Evolutionary conservation across 352 stramenopile species (phyloP).

Genomic region (Phytophthora europaea): DNA sequence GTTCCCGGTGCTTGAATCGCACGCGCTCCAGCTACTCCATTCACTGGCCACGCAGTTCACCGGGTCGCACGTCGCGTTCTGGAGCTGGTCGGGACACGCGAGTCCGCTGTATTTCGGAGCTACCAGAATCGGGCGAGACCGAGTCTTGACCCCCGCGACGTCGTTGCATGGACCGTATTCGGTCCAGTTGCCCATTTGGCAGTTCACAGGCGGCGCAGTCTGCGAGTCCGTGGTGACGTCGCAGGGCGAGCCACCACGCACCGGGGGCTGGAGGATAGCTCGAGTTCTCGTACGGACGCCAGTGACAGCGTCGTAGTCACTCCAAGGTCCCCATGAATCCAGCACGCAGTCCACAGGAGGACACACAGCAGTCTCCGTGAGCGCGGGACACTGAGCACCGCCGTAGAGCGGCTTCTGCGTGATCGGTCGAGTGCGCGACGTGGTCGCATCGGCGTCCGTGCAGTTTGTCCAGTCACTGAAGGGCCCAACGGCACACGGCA

Average conservation of each 20-base stretch:
- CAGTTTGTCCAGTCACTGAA: slow-evolving; percentile 64
- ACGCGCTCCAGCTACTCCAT: slow-evolving; percentile 48
- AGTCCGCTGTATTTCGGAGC: slow-evolving; percentile 58
- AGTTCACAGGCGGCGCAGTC: slow-evolving; percentile 56
- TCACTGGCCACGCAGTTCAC: slow-evolving; percentile 65
- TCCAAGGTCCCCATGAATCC: slow-evolving; percentile 54
- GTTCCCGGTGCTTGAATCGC: slow-evolving; percentile 36
- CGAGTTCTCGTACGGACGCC: slow-evolving; percentile 49
- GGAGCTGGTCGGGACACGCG: slow-evolving; percentile 42
- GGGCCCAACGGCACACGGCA: slow-evolving; percentile 50
- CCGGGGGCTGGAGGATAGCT: slow-evolving; percentile 30
- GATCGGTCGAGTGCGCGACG: slow-evolving; percentile 41
- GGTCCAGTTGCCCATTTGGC: slow-evolving; percentile 59
- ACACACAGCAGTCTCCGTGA: slow-evolving; percentile 44
- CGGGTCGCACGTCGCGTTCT: slow-evolving; percentile 55
- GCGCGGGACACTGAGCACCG: slow-evolving; percentile 29
- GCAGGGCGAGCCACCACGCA: slow-evolving; percentile 56
- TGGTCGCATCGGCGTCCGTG: slow-evolving; percentile 47
- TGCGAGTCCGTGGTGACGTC: slow-evolving; percentile 44
- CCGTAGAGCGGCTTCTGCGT: slow-evolving; percentile 51
- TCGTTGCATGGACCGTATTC: slow-evolving; percentile 54
- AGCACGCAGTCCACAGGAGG: slow-evolving; percentile 56
- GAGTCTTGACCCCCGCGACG: slow-evolving; percentile 39
- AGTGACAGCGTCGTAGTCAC: slow-evolving; percentile 46
- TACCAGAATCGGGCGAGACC: slow-evolving; percentile 44